A percentile compares a stretch with the other conserved stretches of the same genome.
Evolutionary conservation across 2,329 filamentous ascomycete genomes (phyloP).

Genomic region (Ceratocystis papillata): DNA sequence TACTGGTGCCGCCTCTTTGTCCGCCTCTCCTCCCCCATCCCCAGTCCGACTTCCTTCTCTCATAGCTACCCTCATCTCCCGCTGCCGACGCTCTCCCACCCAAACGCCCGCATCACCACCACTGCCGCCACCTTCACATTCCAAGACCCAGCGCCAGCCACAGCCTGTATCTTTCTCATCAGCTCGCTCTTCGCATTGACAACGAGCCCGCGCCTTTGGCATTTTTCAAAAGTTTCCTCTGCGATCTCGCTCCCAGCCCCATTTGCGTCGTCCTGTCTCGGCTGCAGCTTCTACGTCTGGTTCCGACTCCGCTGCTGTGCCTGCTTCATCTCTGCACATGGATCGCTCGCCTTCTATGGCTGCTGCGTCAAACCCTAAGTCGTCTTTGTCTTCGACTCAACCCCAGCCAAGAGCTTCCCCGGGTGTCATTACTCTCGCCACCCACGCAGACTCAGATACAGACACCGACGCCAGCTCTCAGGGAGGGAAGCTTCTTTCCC

Average conservation of each 20-base stretch:
- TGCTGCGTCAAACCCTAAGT: neutral
- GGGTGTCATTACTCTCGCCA: no score
- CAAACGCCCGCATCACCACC: slow-evolving; percentile 1
- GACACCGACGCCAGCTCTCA: neutral
- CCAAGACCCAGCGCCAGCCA: no score
- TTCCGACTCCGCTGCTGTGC: neutral
- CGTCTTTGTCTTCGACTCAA: neutral
- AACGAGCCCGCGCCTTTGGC: slow-evolving; percentile 23
- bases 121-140: neutral
- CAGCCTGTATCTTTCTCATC: neutral
- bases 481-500: neutral
- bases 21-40: neutral
- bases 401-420: neutral
- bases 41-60: slow-evolving; percentile 16
- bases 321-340: neutral
- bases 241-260: slow-evolving; percentile 18
- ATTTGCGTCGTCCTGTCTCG: slow-evolving; percentile 3
- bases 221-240: slow-evolving; percentile 22
- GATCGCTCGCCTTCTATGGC: neutral
- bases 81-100: slow-evolving; percentile 16
- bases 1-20: neutral
- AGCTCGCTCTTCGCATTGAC: slow-evolving; percentile 19
- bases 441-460: neutral
- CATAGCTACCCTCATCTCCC: slow-evolving; percentile 18
- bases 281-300: neutral